A percentile compares a stretch with the other conserved stretches of the same genome.
Evolutionary conservation across 345 rosid species (phyloP).

Genomic region (Clausena lansium): DNA sequence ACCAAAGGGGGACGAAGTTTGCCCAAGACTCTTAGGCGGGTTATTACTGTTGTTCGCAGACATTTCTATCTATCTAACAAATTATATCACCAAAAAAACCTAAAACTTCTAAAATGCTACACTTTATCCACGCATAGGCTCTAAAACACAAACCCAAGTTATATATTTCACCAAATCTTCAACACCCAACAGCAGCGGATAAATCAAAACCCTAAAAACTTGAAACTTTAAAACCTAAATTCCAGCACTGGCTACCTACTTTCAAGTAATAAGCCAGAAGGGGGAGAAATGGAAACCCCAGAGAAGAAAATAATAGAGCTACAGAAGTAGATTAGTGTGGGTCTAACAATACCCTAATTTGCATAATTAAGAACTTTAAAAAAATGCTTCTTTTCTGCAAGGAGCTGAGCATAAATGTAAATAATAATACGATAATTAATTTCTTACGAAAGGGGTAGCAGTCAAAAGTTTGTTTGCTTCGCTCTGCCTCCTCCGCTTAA

Average conservation of each 20-base stretch:
- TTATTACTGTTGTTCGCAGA: constrained; percentile 59
- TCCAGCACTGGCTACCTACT: background rate
- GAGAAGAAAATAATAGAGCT: background rate
- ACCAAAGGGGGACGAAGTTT: constrained; percentile 68
- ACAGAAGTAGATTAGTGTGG: background rate
- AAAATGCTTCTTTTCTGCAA: background rate
- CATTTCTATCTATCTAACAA: constrained; percentile 29
- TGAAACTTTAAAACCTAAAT: background rate
- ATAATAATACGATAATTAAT: background rate
- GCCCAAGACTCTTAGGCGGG: constrained; percentile 60
- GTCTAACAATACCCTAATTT: constrained; percentile 4
- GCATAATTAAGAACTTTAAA: background rate
- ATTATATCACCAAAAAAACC: background rate
- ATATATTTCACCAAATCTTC: background rate
- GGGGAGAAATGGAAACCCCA: background rate
- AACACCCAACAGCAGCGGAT: background rate
- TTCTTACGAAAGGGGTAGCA: constrained; percentile 2
- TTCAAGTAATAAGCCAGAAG: background rate
- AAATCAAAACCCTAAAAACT: background rate
- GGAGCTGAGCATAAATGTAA: background rate
- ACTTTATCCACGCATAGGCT: background rate
- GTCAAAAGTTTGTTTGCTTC: background rate
- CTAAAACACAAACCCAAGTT: background rate
- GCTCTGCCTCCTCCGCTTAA: background rate
- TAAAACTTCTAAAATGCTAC: background rate